Conservation (phyloP, 2,329 filamentous ascomycete genomes). For the Hymenoscyphus occultus region DNA sequence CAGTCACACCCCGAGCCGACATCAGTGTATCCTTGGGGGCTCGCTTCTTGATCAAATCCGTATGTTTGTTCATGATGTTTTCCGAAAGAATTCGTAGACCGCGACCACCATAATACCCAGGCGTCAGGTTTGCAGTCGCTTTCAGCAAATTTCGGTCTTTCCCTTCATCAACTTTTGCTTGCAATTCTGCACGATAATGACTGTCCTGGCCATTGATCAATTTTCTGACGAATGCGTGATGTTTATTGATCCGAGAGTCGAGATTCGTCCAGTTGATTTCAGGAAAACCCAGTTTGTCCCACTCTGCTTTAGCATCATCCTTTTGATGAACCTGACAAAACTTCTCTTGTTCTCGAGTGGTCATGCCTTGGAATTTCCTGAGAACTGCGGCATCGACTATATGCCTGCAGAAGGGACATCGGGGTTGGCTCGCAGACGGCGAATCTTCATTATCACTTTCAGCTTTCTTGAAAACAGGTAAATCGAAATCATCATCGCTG, state of each 20-base stretch:
- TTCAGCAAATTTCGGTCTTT: conserved; percentile 58
- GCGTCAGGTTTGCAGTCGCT: conserved; percentile 52
- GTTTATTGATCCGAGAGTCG: conserved; percentile 53
- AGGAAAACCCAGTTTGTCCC: conserved; percentile 57
- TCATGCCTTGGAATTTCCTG: conserved; percentile 52
- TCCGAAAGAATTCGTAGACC: conserved; percentile 72
- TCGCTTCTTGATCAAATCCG: conserved; percentile 56
- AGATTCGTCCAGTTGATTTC: conserved; percentile 66
- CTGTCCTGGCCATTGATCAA: conserved; percentile 57
- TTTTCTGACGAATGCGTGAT: conserved; percentile 53
- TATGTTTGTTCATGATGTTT: conserved; percentile 60
- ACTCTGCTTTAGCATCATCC: conserved; percentile 46
- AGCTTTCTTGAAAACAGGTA: background rate
- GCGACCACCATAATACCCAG: conserved; percentile 80
- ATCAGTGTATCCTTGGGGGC: conserved; percentile 64
- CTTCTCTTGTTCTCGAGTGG: conserved; percentile 54
- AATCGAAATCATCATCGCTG: conserved; percentile 6
- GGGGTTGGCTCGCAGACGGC: conserved; percentile 25
- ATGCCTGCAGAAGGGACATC: conserved; percentile 66
- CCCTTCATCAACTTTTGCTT: conserved; percentile 53
- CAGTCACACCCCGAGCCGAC: conserved; percentile 61
- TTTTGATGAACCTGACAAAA: conserved; percentile 66
- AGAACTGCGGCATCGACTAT: conserved; percentile 55
- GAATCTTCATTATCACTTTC: conserved; percentile 12
- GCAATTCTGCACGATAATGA: conserved; percentile 58